Evolutionary conservation across 2,329 filamentous ascomycete species (phyloP).

Genomic region (Salinomyces thailandicus): DNA sequence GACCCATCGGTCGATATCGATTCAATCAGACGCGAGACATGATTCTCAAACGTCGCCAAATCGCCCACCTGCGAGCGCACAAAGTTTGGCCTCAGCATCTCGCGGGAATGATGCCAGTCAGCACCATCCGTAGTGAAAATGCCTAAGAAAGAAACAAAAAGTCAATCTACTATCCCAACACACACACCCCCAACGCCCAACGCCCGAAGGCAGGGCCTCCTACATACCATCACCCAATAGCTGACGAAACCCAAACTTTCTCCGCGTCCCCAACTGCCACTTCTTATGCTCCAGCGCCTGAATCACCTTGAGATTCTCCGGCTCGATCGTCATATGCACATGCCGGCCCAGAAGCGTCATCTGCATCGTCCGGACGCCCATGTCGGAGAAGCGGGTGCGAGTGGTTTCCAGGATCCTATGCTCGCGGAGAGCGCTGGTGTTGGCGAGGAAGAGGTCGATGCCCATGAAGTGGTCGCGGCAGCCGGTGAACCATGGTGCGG

Average conservation of each 20-base stretch:
- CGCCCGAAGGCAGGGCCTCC: neutral
- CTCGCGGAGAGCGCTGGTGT: slow-evolving; percentile 29
- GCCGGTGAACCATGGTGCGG: slow-evolving; percentile 38
- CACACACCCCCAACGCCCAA: neutral
- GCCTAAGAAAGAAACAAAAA: slow-evolving; percentile 6
- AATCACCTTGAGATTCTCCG: slow-evolving; percentile 39
- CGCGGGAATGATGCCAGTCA: slow-evolving; percentile 28
- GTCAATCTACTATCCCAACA: neutral
- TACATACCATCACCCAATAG: slow-evolving; percentile 32
- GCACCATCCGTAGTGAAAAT: slow-evolving; percentile 38
- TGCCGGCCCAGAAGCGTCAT: slow-evolving; percentile 21
- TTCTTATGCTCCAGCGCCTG: slow-evolving; percentile 38
- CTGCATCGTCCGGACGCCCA: slow-evolving; percentile 31
- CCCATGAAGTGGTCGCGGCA: slow-evolving; percentile 45
- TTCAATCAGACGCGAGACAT: slow-evolving; percentile 48
- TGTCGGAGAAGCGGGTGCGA: slow-evolving; percentile 24
- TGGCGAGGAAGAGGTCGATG: slow-evolving; percentile 37
- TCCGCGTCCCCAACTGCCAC: slow-evolving; percentile 30
- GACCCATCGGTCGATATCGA: slow-evolving; percentile 45
- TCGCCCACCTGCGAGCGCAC: slow-evolving; percentile 43
- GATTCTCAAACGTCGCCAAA: slow-evolving; percentile 48
- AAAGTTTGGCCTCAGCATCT: slow-evolving; percentile 46
- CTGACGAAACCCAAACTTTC: slow-evolving; percentile 26
- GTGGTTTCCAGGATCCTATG: slow-evolving; percentile 29
- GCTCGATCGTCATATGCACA: slow-evolving; percentile 35